A percentile compares a stretch with the other conserved stretches of the same genome.
phyloP scores from a whole-genome alignment of 73 alveolate genomes.

The Paramecium caudatum region DNA sequence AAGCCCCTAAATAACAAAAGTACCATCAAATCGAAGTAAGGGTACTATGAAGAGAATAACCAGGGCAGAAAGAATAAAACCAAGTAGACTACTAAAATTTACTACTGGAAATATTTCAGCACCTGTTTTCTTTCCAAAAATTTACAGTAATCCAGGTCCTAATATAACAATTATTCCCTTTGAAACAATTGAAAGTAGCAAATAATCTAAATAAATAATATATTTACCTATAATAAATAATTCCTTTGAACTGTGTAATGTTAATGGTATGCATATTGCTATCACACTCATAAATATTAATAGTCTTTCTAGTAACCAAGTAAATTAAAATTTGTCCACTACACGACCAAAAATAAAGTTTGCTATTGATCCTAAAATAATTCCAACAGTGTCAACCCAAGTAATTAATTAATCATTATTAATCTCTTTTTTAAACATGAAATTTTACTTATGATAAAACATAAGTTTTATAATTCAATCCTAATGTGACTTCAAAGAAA shows the following conservation, averaged over 20 bases:
- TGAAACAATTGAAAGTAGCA: not conserved
- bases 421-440: not conserved
- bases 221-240: not conserved
- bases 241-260: not conserved
- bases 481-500: slow-evolving; percentile 25
- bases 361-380: not conserved
- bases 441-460: not conserved
- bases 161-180: slow-evolving; percentile 28
- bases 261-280: not conserved
- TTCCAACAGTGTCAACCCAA: slow-evolving; percentile 53
- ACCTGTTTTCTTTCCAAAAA: not conserved
- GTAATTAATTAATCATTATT: slow-evolving; percentile 48
- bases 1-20: not conserved
- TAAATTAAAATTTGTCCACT: not conserved
- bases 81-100: slow-evolving; percentile 14
- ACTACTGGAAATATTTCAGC: not conserved
- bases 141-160: slow-evolving; percentile 39
- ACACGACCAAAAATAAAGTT: slow-evolving; percentile 18
- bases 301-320: not conserved
- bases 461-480: slow-evolving; percentile 51
- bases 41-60: not conserved
- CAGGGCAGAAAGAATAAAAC: not conserved
- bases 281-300: not conserved
- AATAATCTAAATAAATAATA: not conserved
- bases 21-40: slow-evolving; percentile 52